Conservation (phyloP, 208 protist species). For the Wallacemonas collosoma region DNA sequence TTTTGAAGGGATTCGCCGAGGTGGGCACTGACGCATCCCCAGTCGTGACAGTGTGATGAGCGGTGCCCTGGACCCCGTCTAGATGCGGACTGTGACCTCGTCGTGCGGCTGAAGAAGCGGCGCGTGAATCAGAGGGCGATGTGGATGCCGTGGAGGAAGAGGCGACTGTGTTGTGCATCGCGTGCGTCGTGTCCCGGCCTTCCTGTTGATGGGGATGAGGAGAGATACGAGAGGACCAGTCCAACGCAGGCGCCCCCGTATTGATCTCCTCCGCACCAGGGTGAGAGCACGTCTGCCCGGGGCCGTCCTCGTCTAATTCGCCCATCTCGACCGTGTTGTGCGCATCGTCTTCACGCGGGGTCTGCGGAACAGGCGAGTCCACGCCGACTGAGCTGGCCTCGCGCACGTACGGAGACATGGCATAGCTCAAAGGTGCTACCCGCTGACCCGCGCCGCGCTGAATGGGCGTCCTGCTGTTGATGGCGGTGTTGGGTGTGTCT, state of each 20-base stretch:
- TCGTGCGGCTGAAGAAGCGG: no score
- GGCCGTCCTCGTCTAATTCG: not conserved
- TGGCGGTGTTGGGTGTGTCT: not conserved
- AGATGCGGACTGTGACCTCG: no score
- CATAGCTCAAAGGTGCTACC: not conserved
- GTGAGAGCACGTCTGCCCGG: no score
- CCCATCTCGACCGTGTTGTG: not conserved
- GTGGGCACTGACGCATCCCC: not conserved
- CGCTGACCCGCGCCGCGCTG: not conserved
- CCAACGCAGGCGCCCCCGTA: no score
- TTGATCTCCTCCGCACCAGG: no score
- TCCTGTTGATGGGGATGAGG: no score
- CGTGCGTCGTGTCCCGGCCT: no score
- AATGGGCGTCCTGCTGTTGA: not conserved
- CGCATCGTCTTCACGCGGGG: not conserved
- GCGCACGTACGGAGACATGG: conserved; percentile 14
- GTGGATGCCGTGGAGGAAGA: no score
- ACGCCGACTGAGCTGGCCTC: not conserved
- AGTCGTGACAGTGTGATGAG: not conserved
- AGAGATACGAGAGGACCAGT: no score
- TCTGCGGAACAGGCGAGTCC: conserved; percentile 3
- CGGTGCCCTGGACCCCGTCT: not conserved
- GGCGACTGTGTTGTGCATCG: no score
- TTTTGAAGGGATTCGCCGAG: conserved; percentile 9
- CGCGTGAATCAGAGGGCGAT: no score